These are phyloP conservation scores for Oldenlandia corymbosa DNA, from an alignment of 257 asterid genomes.

Conservation along the genomic window DNA sequence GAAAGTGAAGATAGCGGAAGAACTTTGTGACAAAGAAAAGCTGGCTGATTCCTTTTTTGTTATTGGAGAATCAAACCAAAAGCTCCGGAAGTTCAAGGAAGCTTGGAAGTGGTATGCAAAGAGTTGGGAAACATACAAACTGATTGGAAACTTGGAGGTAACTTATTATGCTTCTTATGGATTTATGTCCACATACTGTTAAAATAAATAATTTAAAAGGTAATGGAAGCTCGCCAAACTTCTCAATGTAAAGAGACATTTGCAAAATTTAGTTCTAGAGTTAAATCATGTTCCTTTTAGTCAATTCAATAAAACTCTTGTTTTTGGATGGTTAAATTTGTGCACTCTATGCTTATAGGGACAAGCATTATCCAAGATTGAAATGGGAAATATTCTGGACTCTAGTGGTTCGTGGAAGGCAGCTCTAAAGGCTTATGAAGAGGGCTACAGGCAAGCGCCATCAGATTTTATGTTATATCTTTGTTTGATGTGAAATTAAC, in stretches of 20 bases:
- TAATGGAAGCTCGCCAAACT: background rate
- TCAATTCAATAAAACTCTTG: too few species aligned
- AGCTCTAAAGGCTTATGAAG: conserved; percentile 69
- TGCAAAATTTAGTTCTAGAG: background rate
- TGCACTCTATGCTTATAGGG: conserved; percentile 54
- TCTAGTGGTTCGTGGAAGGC: conserved; percentile 44
- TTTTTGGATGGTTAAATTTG: too few species aligned
- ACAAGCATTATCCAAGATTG: conserved; percentile 80
- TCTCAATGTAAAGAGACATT: background rate
- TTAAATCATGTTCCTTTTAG: background rate
- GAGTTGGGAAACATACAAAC: conserved; percentile 61
- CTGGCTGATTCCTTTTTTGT: conserved; percentile 72
- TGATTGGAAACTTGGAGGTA: conserved; percentile 92
- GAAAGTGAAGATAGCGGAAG: conserved; percentile 57
- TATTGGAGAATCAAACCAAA: conserved; percentile 81
- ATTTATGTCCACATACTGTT: background rate
- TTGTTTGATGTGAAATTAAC: background rate
- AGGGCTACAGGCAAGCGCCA: conserved; percentile 65
- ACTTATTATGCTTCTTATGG: background rate
- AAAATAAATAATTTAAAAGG: background rate
- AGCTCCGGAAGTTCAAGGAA: conserved; percentile 54
- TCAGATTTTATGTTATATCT: conserved; percentile 2
- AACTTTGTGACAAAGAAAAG: conserved; percentile 83
- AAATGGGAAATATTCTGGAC: conserved; percentile 73
- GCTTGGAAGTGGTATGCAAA: conserved; percentile 79